Evolutionary conservation across 2,329 filamentous ascomycete species (phyloP), one percentile per base, ranked within the genome.

Genomic region (Calonectria montana): DNA sequence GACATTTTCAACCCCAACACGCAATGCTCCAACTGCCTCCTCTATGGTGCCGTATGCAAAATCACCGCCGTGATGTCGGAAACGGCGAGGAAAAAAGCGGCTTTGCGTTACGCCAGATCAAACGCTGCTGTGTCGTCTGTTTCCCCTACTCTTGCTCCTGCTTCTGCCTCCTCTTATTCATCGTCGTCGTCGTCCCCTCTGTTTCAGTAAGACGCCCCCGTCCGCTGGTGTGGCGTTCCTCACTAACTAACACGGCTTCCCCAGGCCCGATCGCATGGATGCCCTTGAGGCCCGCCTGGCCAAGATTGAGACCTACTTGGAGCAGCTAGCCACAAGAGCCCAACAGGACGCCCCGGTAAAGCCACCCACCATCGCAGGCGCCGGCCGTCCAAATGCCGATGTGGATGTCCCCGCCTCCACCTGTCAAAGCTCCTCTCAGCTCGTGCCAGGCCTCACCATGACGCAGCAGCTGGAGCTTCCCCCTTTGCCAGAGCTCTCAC

Each of bases 11-110:
- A 82, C 69, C 83, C 84, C 2, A 76, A 73, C 35, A 7, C 9
- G 31, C 31, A 25, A 1, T 86, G 84, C 50, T 84, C 83, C 8
- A 85, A 84, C 59, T 86, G 84, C 53, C 73, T 76, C 12, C 72
- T 84, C 7, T 84, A 86, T 57, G 80, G 79, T 2, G 77, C 81
- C 2, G 71, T 76, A 16, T 85, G 83, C 70, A 50, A 61, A 61
- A 77, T 74, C 29, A 77, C 73, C 1, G 61, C 37, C 2, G 37
- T 35, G 10, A 25, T 53, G 35, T 15, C 37, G 8, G 50, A 35
- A n/a, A 29, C 63, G 9, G 66, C 37, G 16, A 72, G 59, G 59
- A 72, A 55, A 35, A 77, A 67, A 47, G 31, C 67, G 2, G 29
- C 41, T 18, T 9, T 72, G 72, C 68, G 67, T 10, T 63, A 41